phyloP scores from a whole-genome alignment of 352 stramenopile genomes.

The Phytophthora tubulina region DNA sequence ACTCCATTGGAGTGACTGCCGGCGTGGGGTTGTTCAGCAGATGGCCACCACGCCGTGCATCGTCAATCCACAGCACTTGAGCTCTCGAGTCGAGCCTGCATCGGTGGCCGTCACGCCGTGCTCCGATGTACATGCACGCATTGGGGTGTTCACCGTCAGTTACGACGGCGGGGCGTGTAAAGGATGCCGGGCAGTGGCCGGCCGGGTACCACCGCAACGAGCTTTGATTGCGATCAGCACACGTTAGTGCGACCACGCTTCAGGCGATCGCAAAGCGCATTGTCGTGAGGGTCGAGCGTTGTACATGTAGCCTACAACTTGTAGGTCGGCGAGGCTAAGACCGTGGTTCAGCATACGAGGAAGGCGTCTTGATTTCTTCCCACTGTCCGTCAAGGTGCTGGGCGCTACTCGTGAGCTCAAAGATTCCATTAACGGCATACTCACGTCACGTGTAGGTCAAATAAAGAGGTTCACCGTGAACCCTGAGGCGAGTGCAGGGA shows the following conservation, averaged over 20 bases:
- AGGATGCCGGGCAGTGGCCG: constrained; percentile 4
- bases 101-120: background rate
- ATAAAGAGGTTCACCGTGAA: background rate
- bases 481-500: background rate
- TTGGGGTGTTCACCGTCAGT: background rate
- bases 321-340: background rate
- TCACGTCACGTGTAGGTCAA: background rate
- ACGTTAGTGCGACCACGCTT: background rate
- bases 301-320: background rate
- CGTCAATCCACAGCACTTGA: constrained; percentile 16
- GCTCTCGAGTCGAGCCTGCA: background rate
- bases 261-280: background rate
- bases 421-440: background rate
- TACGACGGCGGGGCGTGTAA: constrained; percentile 2
- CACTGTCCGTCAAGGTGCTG: background rate
- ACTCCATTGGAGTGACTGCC: background rate
- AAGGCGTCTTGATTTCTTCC: constrained; percentile 2
- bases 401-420: background rate
- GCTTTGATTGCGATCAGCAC: background rate
- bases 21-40: constrained; percentile 10
- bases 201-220: constrained; percentile 1
- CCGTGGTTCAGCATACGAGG: background rate
- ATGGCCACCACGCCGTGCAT: constrained; percentile 4
- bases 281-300: background rate
- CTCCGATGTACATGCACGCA: background rate